Base-by-base conservation (phyloP, 2,329 filamentous ascomycete genomes). In the Pseudogymnoascus sp. region DNA sequence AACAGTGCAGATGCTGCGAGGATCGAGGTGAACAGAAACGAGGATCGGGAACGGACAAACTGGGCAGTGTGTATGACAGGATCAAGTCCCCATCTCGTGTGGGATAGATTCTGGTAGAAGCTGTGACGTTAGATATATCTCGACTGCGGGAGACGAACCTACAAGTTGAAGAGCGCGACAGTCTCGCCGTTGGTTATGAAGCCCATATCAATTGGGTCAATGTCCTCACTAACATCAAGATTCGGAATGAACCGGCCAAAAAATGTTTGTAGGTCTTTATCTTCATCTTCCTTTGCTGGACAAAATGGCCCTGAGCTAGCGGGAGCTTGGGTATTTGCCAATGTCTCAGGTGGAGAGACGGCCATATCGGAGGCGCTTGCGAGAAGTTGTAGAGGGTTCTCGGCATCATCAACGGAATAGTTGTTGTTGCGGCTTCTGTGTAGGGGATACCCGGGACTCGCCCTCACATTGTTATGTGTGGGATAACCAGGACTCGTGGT, bases 81-180 rank as follows among this genome's bases (percentile, higher is more conserved):
- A 67, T 90, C 88, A 7, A 90, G 82, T 0, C 88, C 88, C 88
- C 88, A 91, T 71, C 88, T 77, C 0, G 88, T 91, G 71, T 91
- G 88, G 1, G 88, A 84, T 4, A 91, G 80, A 60, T 88, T 86
- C 23, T 85, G 79, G 69, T 89, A 85, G 68, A 90, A 91, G 69
- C 86, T 89, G 62, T 16, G 25, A 12, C 36, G 60, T 14, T 63
- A 38, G 60, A 61, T 42, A 63, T 12, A 59, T 65, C 66, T 63
- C 38, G 59, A 14, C 60, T 1, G 42, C 4, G 2, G 5, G 0
- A 63, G 8, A 12, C 16, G 11, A 7, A 46, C 82, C 73, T 78
- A 89, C 86, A 85, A 90, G 62, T 78, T 74, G 63, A 90, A 87
- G 1, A 91, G 77, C 2, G 81, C 79, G 34, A 85, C 82, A 0